These are phyloP conservation scores for Cladosporium sp. DNA, from an alignment of 2,329 filamentous ascomycete species.

Conservation along the genomic window DNA sequence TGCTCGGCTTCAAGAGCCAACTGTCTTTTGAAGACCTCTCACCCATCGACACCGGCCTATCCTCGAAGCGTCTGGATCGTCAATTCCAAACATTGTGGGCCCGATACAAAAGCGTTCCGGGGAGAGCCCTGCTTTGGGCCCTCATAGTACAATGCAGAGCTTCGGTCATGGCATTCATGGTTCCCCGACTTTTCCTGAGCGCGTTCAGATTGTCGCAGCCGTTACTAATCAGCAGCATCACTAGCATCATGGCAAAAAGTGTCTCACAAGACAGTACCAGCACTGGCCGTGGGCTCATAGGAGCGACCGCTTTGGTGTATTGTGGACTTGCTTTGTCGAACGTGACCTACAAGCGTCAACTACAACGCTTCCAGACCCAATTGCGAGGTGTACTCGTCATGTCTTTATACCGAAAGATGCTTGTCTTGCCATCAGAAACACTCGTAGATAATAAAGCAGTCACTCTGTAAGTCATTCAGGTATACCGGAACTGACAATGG, in stretches of 20 bases:
- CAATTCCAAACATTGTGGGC: neutral
- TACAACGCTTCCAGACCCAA: conserved; percentile 25
- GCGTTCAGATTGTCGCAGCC: conserved; percentile 7
- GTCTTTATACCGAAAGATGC: conserved; percentile 20
- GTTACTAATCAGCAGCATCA: conserved; percentile 1
- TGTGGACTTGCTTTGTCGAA: conserved; percentile 23
- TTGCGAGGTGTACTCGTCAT: conserved; percentile 22
- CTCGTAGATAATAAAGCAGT: conserved; percentile 21
- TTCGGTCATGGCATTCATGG: neutral
- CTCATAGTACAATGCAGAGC: neutral
- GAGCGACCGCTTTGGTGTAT: conserved; percentile 22
- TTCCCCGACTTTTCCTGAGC: conserved; percentile 1
- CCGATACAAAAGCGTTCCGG: neutral
- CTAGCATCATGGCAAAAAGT: neutral
- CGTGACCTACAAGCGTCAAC: conserved; percentile 23
- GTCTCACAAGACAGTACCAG: neutral
- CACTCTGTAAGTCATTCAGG: conserved; percentile 15
- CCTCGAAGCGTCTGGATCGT: conserved; percentile 18
- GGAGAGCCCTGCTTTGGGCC: neutral
- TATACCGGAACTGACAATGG: neutral
- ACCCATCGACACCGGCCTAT: conserved; percentile 23
- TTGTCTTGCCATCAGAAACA: conserved; percentile 16
- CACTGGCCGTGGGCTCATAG: conserved; percentile 3
- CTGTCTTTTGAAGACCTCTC: conserved; percentile 28
- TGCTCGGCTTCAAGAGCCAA: conserved; percentile 29